Conservation (phyloP, 1,284 basidiomycete species). For the Polyporus tsugae region DNA sequence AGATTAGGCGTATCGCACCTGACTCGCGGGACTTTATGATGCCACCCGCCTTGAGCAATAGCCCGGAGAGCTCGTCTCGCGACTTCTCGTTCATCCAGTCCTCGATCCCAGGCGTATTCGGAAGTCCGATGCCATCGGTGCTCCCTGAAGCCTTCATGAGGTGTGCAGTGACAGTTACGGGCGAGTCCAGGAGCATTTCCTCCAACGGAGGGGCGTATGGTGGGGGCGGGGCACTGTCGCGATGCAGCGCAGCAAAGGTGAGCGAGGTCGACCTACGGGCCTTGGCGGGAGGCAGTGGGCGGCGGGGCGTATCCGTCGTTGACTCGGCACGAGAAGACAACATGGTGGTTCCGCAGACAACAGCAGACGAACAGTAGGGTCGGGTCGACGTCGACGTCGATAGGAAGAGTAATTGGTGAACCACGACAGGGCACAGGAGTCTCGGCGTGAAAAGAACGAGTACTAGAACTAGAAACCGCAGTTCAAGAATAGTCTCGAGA, state of each 20-base stretch:
- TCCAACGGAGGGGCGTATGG: conserved; percentile 53
- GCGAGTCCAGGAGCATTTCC: conserved; percentile 47
- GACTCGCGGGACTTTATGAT: conserved; percentile 80
- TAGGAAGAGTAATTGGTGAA: neutral
- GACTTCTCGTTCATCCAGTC: conserved; percentile 69
- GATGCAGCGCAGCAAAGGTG: conserved; percentile 39
- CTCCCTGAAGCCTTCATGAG: conserved; percentile 31
- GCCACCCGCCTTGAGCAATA: conserved; percentile 73
- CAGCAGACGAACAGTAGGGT: too few species aligned
- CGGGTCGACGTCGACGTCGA: neutral
- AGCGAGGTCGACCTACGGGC: conserved; percentile 53
- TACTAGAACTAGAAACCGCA: neutral
- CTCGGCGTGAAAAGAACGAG: neutral
- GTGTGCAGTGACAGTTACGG: conserved; percentile 46
- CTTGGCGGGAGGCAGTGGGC: conserved; percentile 67
- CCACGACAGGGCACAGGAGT: neutral
- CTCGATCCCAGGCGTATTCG: conserved; percentile 37
- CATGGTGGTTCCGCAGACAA: conserved; percentile 45
- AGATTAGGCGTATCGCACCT: conserved; percentile 53
- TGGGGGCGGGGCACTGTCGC: conserved; percentile 56
- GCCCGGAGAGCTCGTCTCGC: conserved; percentile 73
- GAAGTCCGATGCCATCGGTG: conserved; percentile 27
- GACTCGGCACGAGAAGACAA: conserved; percentile 48
- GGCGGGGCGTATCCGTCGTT: conserved; percentile 51
- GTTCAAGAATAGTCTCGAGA: neutral